Percentiles rank a stretch among this genome's conserved stretches.
Evolutionary conservation across 106 monocot genomes (phyloP).

Genomic region (Ottelia alismoides): DNA sequence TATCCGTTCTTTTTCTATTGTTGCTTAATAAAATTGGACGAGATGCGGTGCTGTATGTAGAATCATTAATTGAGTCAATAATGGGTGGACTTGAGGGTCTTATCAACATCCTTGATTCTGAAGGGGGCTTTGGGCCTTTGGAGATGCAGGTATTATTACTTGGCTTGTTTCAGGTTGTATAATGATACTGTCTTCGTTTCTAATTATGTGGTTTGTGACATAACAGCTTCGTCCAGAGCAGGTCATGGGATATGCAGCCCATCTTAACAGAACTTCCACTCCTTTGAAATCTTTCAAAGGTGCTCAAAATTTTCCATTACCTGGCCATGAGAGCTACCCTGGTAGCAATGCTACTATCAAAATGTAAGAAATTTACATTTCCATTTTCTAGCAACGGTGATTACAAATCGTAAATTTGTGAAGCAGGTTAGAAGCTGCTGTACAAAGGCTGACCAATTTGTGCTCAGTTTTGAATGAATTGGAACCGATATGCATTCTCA

Average conservation of each 20-base stretch:
- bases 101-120: slow-evolving; percentile 93
- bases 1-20: no score
- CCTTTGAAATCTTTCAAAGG: slow-evolving; percentile 47
- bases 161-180: no score
- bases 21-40: slow-evolving; percentile 71
- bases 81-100: slow-evolving; percentile 99
- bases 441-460: slow-evolving; percentile 90
- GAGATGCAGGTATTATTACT: slow-evolving; percentile 78
- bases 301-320: slow-evolving; percentile 29
- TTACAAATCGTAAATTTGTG: slow-evolving; percentile 1
- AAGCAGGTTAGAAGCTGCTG: slow-evolving; percentile 90
- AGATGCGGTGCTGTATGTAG: slow-evolving; percentile 90
- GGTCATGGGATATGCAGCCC: slow-evolving; percentile 50
- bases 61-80: slow-evolving; percentile 93
- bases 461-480: slow-evolving; percentile 98
- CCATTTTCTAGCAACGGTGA: no score
- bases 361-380: slow-evolving; percentile 37
- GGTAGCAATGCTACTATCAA: slow-evolving; percentile 73
- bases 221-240: slow-evolving; percentile 90
- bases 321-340: slow-evolving; percentile 87
- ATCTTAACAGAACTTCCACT: slow-evolving; percentile 38
- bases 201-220: no score
- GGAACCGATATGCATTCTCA: slow-evolving; percentile 97
- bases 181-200: no score
- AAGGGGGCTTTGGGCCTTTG: slow-evolving; percentile 94